Evolutionary conservation across 2,329 filamentous ascomycete genomes (phyloP).

Genomic region (Hymenoscyphus occultus): DNA sequence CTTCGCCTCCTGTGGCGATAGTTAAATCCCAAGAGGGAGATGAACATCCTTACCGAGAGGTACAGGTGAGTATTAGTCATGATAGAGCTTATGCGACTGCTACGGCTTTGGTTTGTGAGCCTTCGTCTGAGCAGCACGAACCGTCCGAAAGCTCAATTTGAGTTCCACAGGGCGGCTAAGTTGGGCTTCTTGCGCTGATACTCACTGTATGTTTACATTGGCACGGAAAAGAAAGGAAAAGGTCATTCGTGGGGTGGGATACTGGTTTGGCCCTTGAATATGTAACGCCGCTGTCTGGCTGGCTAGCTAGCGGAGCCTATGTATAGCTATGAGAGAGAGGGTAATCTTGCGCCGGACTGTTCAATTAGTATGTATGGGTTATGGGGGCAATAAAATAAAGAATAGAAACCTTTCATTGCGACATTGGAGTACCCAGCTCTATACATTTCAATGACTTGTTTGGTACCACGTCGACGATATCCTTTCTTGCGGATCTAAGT

Average conservation of each 20-base stretch:
- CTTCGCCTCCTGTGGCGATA: constrained; percentile 25
- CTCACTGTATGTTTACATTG: too few species aligned
- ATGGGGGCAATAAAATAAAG: background rate
- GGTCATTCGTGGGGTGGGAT: too few species aligned
- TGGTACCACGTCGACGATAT: background rate
- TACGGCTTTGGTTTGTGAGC: constrained; percentile 35
- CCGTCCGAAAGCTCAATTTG: too few species aligned
- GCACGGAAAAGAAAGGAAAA: too few species aligned
- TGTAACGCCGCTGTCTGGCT: too few species aligned
- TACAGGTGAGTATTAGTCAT: constrained; percentile 78
- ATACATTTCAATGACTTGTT: background rate
- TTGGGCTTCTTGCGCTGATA: too few species aligned
- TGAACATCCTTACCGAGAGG: constrained; percentile 48
- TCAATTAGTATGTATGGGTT: background rate
- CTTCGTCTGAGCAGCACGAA: background rate
- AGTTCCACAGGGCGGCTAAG: too few species aligned
- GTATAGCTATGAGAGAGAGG: too few species aligned
- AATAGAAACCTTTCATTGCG: background rate
- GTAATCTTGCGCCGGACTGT: too few species aligned
- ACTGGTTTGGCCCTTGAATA: too few species aligned
- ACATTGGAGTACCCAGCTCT: background rate
- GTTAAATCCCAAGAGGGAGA: constrained; percentile 20
- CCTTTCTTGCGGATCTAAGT: background rate
- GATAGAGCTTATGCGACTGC: constrained; percentile 80
- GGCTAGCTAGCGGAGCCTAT: too few species aligned